Conservation (phyloP, 1,284 basidiomycete genomes). For the Malassezia brasiliensis region DNA sequence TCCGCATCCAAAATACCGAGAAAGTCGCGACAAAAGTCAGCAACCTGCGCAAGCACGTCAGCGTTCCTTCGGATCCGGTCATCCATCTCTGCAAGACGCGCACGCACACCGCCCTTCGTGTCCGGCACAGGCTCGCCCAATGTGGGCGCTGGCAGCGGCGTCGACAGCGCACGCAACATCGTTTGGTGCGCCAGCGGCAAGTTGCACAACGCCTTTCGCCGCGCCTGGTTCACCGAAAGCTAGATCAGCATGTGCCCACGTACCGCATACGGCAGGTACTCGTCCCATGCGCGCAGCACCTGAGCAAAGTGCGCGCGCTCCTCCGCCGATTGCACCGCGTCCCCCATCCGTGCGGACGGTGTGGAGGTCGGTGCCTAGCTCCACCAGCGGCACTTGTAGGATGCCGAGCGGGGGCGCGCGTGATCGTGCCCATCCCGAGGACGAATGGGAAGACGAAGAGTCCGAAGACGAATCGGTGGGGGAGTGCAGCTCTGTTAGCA, state of each 20-base stretch:
- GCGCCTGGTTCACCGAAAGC: slow-evolving; percentile 33
- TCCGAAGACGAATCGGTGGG: neutral
- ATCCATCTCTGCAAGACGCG: slow-evolving; percentile 41
- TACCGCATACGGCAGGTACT: slow-evolving; percentile 36
- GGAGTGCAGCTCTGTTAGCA: neutral
- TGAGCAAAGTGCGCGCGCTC: slow-evolving; percentile 38
- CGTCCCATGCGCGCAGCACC: slow-evolving; percentile 38
- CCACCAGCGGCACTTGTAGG: neutral
- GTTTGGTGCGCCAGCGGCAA: slow-evolving; percentile 34
- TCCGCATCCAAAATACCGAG: slow-evolving; percentile 20
- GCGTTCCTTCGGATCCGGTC: slow-evolving; percentile 45
- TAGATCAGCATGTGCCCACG: neutral
- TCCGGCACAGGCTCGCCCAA: neutral
- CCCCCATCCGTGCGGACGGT: neutral
- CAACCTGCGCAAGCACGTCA: slow-evolving; percentile 34
- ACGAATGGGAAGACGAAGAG: slow-evolving; percentile 16
- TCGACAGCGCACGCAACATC: slow-evolving; percentile 25
- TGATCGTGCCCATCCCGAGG: neutral
- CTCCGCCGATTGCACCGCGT: neutral
- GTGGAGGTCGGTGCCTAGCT: neutral
- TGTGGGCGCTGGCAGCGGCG: slow-evolving; percentile 22
- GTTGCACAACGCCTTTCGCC: slow-evolving; percentile 30
- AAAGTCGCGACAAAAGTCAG: slow-evolving; percentile 33
- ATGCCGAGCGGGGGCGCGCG: neutral
- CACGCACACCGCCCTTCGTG: slow-evolving; percentile 22